Evolutionary conservation across 2,329 filamentous ascomycete genomes (phyloP).

Genomic region (Colletotrichum zoysiae): DNA sequence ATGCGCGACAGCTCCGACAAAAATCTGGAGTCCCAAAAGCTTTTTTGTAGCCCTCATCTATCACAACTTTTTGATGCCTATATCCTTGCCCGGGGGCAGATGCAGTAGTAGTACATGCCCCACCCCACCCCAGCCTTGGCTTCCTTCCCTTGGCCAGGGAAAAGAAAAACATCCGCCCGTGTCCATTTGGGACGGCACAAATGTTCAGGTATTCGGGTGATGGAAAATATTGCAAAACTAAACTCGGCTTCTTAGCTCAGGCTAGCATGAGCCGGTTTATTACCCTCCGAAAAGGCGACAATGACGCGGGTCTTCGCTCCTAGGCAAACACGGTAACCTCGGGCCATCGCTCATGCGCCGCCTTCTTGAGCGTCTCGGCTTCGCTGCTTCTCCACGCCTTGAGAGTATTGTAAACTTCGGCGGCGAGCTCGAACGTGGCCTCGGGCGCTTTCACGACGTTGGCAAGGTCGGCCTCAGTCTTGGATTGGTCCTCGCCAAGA

Average conservation of each 20-base stretch:
- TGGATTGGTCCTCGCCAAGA: constrained; percentile 68
- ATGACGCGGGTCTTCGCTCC: neutral
- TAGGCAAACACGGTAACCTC: constrained; percentile 61
- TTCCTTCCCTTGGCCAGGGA: neutral
- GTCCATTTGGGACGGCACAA: constrained; percentile 2
- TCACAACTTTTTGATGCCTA: constrained; percentile 38
- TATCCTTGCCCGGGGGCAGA: constrained; percentile 21
- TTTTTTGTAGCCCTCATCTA: constrained; percentile 38
- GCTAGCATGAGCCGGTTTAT: neutral
- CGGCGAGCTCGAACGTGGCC: constrained; percentile 68
- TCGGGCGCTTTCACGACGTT: constrained; percentile 65
- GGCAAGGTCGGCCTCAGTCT: constrained; percentile 73
- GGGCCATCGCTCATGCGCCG: constrained; percentile 64
- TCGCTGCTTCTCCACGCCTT: constrained; percentile 64
- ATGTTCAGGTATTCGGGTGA: constrained; percentile 15
- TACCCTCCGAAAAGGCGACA: neutral
- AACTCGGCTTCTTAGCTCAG: constrained; percentile 8
- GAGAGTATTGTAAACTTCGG: constrained; percentile 58
- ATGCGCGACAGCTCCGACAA: constrained; percentile 2
- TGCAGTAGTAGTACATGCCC: constrained; percentile 1
- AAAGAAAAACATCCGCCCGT: neutral
- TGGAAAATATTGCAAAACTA: neutral
- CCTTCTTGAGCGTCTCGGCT: constrained; percentile 61
- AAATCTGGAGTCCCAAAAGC: constrained; percentile 33
- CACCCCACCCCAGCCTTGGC: constrained; percentile 10